phyloP scores from a whole-genome alignment of 2,329 filamentous ascomycete species.

The Fusarium transvaalense region DNA sequence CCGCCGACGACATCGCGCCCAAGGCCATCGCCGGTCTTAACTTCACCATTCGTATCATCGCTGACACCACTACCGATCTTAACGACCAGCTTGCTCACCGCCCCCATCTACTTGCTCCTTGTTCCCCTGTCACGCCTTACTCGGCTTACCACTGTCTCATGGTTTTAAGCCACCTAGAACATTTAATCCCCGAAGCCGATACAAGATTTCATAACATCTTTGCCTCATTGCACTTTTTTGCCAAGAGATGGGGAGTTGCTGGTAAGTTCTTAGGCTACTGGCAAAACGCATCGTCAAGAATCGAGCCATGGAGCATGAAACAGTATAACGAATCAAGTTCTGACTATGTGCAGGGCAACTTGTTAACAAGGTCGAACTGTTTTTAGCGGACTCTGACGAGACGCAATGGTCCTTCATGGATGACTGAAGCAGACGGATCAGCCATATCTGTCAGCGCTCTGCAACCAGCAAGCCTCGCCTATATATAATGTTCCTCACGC shows the following conservation, averaged over 20 bases:
- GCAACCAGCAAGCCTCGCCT: neutral
- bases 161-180: slow-evolving; percentile 52
- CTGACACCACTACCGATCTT: slow-evolving; percentile 53
- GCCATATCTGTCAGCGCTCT: neutral
- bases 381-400: slow-evolving; percentile 46
- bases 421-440: slow-evolving; percentile 23
- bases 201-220: slow-evolving; percentile 52
- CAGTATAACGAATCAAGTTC: slow-evolving; percentile 4
- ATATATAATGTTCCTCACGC: neutral
- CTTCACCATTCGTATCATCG: slow-evolving; percentile 54
- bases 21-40: slow-evolving; percentile 55
- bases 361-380: slow-evolving; percentile 47
- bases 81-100: slow-evolving; percentile 51
- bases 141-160: slow-evolving; percentile 53
- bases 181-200: slow-evolving; percentile 51
- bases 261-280: slow-evolving; percentile 42
- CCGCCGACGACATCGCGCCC: slow-evolving; percentile 48
- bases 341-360: slow-evolving; percentile 46
- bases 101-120: slow-evolving; percentile 51
- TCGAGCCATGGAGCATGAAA: slow-evolving; percentile 7
- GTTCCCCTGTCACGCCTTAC: slow-evolving; percentile 53
- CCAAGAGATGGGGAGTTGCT: slow-evolving; percentile 53
- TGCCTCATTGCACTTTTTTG: slow-evolving; percentile 52
- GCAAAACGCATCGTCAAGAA: slow-evolving; percentile 14
- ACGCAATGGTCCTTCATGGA: slow-evolving; percentile 45